These are phyloP conservation scores for Bifiguratus adelaidae DNA, from an alignment of 192 early-diverging fungal genomes.

Conservation along the genomic window DNA sequence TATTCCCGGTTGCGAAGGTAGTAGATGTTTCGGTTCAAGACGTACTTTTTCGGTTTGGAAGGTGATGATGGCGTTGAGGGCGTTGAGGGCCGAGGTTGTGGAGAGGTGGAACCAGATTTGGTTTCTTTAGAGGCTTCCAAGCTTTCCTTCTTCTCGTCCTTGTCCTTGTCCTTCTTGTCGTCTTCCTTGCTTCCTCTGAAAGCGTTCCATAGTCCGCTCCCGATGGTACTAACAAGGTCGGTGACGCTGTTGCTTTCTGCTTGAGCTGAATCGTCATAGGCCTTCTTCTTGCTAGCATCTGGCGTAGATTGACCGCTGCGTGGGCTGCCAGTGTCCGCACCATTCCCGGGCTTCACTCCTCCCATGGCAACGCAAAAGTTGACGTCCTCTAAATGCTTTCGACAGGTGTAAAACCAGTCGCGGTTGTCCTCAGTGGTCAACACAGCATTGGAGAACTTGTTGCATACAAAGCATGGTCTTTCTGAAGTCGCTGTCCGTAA, in stretches of 20 bases:
- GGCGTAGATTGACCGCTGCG: conserved; percentile 16
- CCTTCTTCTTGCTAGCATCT: conserved; percentile 18
- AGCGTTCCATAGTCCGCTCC: conserved; percentile 15
- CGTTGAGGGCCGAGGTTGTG: neutral
- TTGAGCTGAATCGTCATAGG: conserved; percentile 3
- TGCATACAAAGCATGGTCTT: conserved; percentile 37
- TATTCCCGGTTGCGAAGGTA: conserved; percentile 31
- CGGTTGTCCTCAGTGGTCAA: conserved; percentile 31
- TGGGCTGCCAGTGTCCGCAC: conserved; percentile 4
- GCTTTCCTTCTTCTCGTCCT: conserved; percentile 14
- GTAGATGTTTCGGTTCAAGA: conserved; percentile 34
- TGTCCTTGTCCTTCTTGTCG: conserved; percentile 11
- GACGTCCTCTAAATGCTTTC: conserved; percentile 28
- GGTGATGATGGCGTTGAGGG: conserved; percentile 1
- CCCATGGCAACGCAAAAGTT: conserved; percentile 30
- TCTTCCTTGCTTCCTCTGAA: conserved; percentile 11
- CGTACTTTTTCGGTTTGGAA: conserved; percentile 17
- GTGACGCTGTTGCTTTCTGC: conserved; percentile 19
- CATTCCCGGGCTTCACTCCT: neutral
- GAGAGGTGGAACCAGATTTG: conserved; percentile 1
- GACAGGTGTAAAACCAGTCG: conserved; percentile 41
- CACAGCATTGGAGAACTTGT: conserved; percentile 34
- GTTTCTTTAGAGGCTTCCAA: neutral
- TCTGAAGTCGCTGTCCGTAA: conserved; percentile 16
- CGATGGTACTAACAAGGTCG: conserved; percentile 17